Evolutionary conservation across 331 rosid species (phyloP).

Genomic region (Acacia pycnantha): DNA sequence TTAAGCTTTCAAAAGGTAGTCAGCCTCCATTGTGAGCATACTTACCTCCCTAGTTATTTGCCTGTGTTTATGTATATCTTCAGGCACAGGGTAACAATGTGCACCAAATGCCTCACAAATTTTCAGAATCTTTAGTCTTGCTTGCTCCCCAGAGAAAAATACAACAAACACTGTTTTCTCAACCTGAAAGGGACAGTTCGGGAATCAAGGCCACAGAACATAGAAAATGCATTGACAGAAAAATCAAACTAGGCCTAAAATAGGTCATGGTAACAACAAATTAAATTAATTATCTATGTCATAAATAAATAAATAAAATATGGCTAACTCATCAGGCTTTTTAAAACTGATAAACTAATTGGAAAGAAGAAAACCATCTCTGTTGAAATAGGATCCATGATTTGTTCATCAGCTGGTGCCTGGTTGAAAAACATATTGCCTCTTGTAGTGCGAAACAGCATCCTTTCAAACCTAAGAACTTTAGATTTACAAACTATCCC

Average conservation of each 20-base stretch:
- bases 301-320: slow-evolving; percentile 18
- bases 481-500: slow-evolving; percentile 81
- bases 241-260: background rate
- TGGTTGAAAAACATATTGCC: slow-evolving; percentile 95
- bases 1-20: background rate
- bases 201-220: slow-evolving; percentile 7
- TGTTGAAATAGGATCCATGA: slow-evolving; percentile 70
- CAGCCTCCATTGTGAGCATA: slow-evolving; percentile 17
- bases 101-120: slow-evolving; percentile 96
- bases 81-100: slow-evolving; percentile 88
- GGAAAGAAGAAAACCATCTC: slow-evolving; percentile 69
- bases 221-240: slow-evolving; percentile 2
- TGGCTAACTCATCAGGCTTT: slow-evolving; percentile 7
- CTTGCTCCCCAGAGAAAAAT: slow-evolving; percentile 89
- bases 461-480: slow-evolving; percentile 79
- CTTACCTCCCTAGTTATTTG: slow-evolving; percentile 83
- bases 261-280: slow-evolving; percentile 2
- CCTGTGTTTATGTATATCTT: slow-evolving; percentile 75
- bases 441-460: slow-evolving; percentile 92
- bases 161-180: slow-evolving; percentile 86
- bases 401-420: slow-evolving; percentile 69
- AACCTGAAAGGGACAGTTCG: slow-evolving; percentile 51
- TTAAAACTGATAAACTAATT: slow-evolving; percentile 18
- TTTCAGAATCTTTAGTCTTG: slow-evolving; percentile 78
- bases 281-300: slow-evolving; percentile 4